phyloP scores from a whole-genome alignment of 1,284 basidiomycete genomes.

The Ceratobasidium sp. region DNA sequence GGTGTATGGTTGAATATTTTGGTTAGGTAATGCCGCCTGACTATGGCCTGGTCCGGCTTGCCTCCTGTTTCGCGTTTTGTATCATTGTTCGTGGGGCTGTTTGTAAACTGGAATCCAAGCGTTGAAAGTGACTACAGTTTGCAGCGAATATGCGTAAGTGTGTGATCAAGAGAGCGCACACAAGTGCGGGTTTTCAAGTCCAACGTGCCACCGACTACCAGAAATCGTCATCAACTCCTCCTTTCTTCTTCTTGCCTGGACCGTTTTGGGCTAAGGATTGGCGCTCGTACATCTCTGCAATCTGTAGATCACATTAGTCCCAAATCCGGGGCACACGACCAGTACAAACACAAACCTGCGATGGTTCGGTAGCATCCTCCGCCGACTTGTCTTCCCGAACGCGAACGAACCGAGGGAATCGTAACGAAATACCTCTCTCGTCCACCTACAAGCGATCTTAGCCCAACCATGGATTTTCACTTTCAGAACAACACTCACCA shows the following conservation, averaged over 20 bases:
- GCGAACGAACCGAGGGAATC: conserved; percentile 95
- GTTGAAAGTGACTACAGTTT: neutral
- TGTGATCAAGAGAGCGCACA: neutral
- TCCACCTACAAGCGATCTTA: conserved; percentile 70
- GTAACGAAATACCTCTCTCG: conserved; percentile 90
- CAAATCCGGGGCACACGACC: no score
- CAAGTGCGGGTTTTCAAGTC: neutral
- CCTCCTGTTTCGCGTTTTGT: neutral
- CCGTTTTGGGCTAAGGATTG: conserved; percentile 84
- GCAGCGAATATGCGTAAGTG: no score
- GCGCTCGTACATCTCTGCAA: conserved; percentile 94
- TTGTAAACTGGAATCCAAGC: neutral
- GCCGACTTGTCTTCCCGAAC: conserved; percentile 93
- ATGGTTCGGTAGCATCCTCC: conserved; percentile 92
- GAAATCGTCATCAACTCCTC: conserved; percentile 84
- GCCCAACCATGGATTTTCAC: conserved; percentile 1
- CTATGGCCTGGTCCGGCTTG: neutral
- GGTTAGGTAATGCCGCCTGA: neutral
- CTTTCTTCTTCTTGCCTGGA: conserved; percentile 71
- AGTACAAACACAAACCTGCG: conserved; percentile 56
- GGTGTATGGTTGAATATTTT: neutral
- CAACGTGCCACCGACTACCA: conserved; percentile 67
- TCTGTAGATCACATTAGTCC: conserved; percentile 56
- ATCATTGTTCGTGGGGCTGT: neutral
- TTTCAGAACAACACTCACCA: conserved; percentile 69